phyloP scores from a whole-genome alignment of 768 basidiomycete species.

The Amylocystis lapponica region DNA sequence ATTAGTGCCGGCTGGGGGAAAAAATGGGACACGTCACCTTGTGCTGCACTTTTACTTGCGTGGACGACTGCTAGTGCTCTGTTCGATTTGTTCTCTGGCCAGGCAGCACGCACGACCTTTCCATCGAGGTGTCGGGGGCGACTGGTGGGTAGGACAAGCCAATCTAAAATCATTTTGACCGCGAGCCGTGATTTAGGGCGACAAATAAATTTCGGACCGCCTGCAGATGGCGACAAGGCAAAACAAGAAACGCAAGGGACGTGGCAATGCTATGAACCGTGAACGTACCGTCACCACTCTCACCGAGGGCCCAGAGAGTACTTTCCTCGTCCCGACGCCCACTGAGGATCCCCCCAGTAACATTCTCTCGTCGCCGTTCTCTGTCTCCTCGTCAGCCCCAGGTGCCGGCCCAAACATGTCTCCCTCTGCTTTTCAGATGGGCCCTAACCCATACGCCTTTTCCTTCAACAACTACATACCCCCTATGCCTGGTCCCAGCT shows the following conservation, averaged over 20 bases:
- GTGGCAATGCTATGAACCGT: constrained; percentile 46
- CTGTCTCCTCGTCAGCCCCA: constrained; percentile 29
- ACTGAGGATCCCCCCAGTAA: constrained; percentile 40
- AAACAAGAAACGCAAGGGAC: constrained; percentile 59
- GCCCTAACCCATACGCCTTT: constrained; percentile 30
- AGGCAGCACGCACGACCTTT: too few relatives aligned
- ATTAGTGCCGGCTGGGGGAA: too few relatives aligned
- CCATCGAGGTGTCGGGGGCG: too few relatives aligned
- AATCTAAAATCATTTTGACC: too few relatives aligned
- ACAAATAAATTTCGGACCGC: constrained; percentile 4
- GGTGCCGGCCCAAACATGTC: constrained; percentile 24
- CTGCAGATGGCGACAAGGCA: constrained; percentile 61
- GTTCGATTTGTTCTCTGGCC: too few relatives aligned
- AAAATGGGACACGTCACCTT: too few relatives aligned
- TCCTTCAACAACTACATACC: constrained; percentile 28
- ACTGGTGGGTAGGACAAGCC: too few relatives aligned
- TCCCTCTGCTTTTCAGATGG: constrained; percentile 28
- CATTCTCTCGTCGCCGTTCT: constrained; percentile 34
- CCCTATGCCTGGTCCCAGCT: constrained; percentile 22
- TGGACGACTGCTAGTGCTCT: too few relatives aligned
- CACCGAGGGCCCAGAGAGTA: constrained; percentile 51
- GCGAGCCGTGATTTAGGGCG: not conserved
- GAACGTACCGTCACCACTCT: constrained; percentile 68
- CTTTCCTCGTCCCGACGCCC: constrained; percentile 44
- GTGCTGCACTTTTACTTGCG: too few relatives aligned